Evolutionary conservation across 202 grass and related monocot genomes (phyloP).

Genomic region (Bolboschoenoplectus hybrid): DNA sequence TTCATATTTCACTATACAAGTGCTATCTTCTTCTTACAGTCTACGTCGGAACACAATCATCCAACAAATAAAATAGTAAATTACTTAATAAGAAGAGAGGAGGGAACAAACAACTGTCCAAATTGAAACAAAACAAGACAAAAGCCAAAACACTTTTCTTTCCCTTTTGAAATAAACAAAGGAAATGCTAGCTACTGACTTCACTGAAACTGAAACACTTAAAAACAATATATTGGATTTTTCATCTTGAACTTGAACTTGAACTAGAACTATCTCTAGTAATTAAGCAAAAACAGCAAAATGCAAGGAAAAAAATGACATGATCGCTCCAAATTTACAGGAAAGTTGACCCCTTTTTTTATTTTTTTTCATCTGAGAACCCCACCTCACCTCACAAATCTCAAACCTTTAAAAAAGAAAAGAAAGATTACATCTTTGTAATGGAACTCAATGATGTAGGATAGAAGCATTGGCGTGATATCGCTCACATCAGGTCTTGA

Average conservation of each 20-base stretch:
- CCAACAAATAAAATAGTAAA: not conserved
- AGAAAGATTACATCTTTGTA: conserved; percentile 57
- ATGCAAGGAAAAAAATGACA: too few species aligned
- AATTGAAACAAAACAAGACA: not conserved
- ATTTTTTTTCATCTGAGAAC: not conserved
- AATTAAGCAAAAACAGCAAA: too few species aligned
- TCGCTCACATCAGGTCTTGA: conserved; percentile 66
- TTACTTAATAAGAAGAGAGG: not conserved
- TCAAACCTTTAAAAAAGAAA: too few species aligned
- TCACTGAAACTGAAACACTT: too few species aligned
- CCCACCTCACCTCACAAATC: too few species aligned
- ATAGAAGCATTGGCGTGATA: conserved; percentile 84
- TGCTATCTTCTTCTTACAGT: not conserved
- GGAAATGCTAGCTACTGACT: too few species aligned
- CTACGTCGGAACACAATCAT: not conserved
- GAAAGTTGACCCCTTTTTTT: not conserved
- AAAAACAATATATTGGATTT: too few species aligned
- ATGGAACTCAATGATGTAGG: conserved; percentile 75
- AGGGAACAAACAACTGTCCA: not conserved
- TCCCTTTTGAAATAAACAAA: too few species aligned
- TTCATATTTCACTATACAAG: conserved; percentile 19
- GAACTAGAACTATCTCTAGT: too few species aligned
- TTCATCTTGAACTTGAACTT: too few species aligned
- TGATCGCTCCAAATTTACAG: not conserved
- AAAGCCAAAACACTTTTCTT: too few species aligned